Evolutionary conservation across 2,329 filamentous ascomycete species (phyloP).

Genomic region (Sarocladiaceae sp.): DNA sequence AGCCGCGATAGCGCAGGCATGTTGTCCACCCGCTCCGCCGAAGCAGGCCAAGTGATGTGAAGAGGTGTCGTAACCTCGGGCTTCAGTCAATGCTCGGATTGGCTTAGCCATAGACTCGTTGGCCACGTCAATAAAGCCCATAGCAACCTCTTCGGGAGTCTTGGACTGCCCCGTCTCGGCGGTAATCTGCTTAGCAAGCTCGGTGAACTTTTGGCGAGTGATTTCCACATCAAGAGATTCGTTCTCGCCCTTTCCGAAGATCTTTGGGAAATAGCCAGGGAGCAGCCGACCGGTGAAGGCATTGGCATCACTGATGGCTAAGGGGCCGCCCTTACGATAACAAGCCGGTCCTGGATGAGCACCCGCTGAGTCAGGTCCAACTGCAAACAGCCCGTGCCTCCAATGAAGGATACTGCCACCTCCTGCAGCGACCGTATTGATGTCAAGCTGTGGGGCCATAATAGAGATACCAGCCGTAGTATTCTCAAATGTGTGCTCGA

Average conservation of each 20-base stretch:
- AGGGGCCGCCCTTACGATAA: slow-evolving; percentile 82
- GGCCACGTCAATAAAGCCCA: slow-evolving; percentile 84
- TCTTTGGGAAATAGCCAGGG: slow-evolving; percentile 91
- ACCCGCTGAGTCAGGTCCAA: slow-evolving; percentile 84
- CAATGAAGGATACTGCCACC: slow-evolving; percentile 84
- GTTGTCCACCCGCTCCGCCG: slow-evolving; percentile 86
- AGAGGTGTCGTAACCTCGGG: slow-evolving; percentile 85
- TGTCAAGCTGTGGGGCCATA: slow-evolving; percentile 86
- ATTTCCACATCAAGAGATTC: slow-evolving; percentile 73
- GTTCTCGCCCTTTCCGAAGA: slow-evolving; percentile 87
- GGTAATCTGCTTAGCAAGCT: slow-evolving; percentile 75
- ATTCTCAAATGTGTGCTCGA: slow-evolving; percentile 92
- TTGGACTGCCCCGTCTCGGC: slow-evolving; percentile 67
- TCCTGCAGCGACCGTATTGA: slow-evolving; percentile 91
- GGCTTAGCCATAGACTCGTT: slow-evolving; percentile 91
- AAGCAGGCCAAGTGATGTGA: slow-evolving; percentile 90
- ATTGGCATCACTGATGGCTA: slow-evolving; percentile 93
- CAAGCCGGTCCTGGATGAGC: slow-evolving; percentile 89
- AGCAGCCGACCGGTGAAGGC: slow-evolving; percentile 77
- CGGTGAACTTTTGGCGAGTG: slow-evolving; percentile 69
- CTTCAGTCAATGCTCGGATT: slow-evolving; percentile 86
- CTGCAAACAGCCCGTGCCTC: slow-evolving; percentile 83
- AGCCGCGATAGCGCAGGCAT: slow-evolving; percentile 83
- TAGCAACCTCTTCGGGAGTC: slow-evolving; percentile 79
- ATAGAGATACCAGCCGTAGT: slow-evolving; percentile 83